Percentiles rank a stretch among this genome's conserved stretches.
Conservation (phyloP, 2,329 filamentous ascomycete species). For the Trichoderma citrinoviride region DNA sequence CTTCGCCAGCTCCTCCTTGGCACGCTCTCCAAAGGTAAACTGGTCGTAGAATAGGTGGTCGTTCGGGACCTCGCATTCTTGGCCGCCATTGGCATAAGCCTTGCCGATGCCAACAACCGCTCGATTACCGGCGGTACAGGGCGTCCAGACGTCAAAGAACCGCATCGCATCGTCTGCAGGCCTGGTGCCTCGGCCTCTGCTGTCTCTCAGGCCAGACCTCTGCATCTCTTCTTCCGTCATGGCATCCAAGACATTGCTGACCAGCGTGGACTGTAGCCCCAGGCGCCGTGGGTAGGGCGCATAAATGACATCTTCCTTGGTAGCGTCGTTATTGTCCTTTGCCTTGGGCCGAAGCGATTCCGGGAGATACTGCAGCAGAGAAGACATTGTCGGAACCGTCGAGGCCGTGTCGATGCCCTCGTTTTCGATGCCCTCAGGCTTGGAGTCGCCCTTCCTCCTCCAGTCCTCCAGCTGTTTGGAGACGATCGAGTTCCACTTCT, state of each 20-base stretch:
- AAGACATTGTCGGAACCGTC: conserved; percentile 18
- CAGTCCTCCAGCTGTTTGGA: conserved; percentile 44
- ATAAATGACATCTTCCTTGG: conserved; percentile 29
- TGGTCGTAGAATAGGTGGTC: conserved; percentile 53
- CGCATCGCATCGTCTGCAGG: conserved; percentile 33
- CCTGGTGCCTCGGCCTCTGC: conserved; percentile 42
- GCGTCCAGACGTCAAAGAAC: conserved; percentile 43
- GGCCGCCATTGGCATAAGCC: background rate
- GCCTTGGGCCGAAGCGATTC: conserved; percentile 21
- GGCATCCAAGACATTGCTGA: conserved; percentile 41
- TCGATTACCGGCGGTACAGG: conserved; percentile 39
- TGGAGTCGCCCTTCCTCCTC: conserved; percentile 40
- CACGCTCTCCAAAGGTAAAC: conserved; percentile 44
- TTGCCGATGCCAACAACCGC: conserved; percentile 23
- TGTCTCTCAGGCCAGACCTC: conserved; percentile 42
- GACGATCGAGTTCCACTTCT: conserved; percentile 49
- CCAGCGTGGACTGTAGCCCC: conserved; percentile 43
- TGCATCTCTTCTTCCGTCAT: conserved; percentile 51
- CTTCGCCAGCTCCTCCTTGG: conserved; percentile 27
- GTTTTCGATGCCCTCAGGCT: conserved; percentile 39
- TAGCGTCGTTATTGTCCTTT: conserved; percentile 12
- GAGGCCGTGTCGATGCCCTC: conserved; percentile 24
- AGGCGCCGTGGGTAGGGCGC: conserved; percentile 40
- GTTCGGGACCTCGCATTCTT: conserved; percentile 42
- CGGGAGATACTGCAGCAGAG: conserved; percentile 25